A percentile compares a stretch with the other conserved stretches of the same genome.
phyloP scores from a whole-genome alignment of 2,329 filamentous ascomycete species.

The Phoma herbarum region DNA sequence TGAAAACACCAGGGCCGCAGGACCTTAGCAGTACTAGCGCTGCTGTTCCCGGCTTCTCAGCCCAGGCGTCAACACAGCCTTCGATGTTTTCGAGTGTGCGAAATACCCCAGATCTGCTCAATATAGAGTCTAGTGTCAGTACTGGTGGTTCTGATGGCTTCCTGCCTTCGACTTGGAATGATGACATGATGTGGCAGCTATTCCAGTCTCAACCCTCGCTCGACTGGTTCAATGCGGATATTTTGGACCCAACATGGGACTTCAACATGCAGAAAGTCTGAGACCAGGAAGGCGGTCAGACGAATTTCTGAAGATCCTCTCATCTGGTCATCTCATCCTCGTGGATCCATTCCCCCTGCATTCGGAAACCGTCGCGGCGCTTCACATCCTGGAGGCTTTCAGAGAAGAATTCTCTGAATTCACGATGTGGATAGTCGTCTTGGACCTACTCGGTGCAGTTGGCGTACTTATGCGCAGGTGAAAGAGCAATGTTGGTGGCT shows the following conservation, averaged over 20 bases:
- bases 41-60: constrained; percentile 9
- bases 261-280: constrained; percentile 19
- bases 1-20: constrained; percentile 17
- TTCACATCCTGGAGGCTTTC: neutral
- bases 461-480: neutral
- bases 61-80: neutral
- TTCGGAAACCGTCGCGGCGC: neutral
- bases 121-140: neutral
- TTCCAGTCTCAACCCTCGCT: constrained; percentile 47
- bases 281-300: neutral
- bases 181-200: constrained; percentile 48
- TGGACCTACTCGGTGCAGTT: neutral
- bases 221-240: constrained; percentile 48
- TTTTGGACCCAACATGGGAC: constrained; percentile 41
- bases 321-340: neutral
- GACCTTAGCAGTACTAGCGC: constrained; percentile 3
- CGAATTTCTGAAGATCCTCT: neutral
- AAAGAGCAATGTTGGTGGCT: neutral
- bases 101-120: constrained; percentile 8
- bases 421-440: too few relatives aligned
- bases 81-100: constrained; percentile 7
- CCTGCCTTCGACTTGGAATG: constrained; percentile 39
- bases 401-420: neutral
- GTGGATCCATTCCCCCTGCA: neutral
- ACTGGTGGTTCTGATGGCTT: constrained; percentile 10